Base-by-base conservation (phyloP, 257 asterid species). In the Dorcoceras hygrometricum region DNA sequence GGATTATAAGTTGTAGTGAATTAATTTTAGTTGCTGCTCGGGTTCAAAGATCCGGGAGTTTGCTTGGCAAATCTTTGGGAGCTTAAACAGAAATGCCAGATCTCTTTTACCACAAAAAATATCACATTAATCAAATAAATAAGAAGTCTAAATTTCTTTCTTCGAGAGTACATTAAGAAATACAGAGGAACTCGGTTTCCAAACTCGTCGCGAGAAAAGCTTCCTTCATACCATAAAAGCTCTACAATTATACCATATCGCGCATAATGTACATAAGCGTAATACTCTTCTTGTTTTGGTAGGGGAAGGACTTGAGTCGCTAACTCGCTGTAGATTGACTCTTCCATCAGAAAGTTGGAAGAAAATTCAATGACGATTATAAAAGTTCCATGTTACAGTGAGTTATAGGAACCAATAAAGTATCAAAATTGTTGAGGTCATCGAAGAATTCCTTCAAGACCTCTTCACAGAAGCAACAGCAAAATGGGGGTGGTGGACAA, bases 391-490 rank as follows among this genome's bases (percentile, higher is more conserved):
- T 71, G 75, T 67, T 63, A 71, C 67, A 66, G 69, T 71, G 57
- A 71, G 56, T 18, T 24, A 46, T 5, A 24, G 50, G 43, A 29
- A 62, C 68, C 68, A 66, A 77, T 57, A 32, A 63, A 70, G 59
- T 57, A 63, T 62, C 85, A 82, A 84, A 85, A 80, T 68, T 78
- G 75, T 72, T 63, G 73, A 79, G 83, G 69, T 61, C 62, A 66
- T 59, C 22, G 27, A 8, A 19, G 59, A 39, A 32, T 62, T 57
- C 48, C 43, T 56, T 84, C 85, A 94, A 76, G 95, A 85, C 83
- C 99, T 88, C 93, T 87, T 94, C 72, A 94, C 99, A 19, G 89
- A 73, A 66, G 95, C 96, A 74, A 82, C 81, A 8, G 99, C 96
- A 67, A 90, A 91, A 76, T 87, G 89, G 58, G 96, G 96, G 73